These are phyloP conservation scores for Dendrobium nobile DNA, from an alignment of 106 monocot species.

Conservation along the genomic window DNA sequence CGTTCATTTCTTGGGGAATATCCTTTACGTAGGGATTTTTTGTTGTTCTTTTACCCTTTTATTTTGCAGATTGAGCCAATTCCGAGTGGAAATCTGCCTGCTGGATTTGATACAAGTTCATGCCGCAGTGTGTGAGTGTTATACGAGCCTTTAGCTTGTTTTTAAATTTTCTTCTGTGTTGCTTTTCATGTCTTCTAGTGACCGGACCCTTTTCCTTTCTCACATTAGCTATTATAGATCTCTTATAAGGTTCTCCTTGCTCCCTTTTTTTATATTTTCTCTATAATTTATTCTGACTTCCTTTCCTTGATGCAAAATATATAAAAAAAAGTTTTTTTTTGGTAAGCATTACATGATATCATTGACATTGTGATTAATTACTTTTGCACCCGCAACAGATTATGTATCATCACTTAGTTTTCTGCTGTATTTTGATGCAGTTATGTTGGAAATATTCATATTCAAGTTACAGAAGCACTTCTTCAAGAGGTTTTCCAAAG, in stretches of 20 bases:
- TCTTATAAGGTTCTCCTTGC: neutral
- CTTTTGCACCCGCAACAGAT: neutral
- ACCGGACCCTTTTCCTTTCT: neutral
- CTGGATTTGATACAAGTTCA: conserved; percentile 25
- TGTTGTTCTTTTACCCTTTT: conserved; percentile 41
- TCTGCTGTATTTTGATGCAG: conserved; percentile 18
- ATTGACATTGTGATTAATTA: neutral
- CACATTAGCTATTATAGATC: neutral
- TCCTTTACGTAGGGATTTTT: conserved; percentile 2
- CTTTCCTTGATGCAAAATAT: neutral
- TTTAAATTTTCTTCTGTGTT: neutral
- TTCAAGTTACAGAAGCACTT: conserved; percentile 69
- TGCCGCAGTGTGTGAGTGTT: conserved; percentile 25
- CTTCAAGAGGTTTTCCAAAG: conserved; percentile 79
- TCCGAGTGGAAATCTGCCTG: conserved; percentile 27
- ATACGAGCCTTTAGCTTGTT: neutral
- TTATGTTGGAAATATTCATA: conserved; percentile 75
- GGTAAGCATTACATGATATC: neutral
- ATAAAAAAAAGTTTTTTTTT: neutral
- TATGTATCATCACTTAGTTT: neutral
- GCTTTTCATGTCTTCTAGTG: neutral
- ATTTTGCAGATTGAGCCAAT: conserved; percentile 43
- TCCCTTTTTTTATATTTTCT: neutral
- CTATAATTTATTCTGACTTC: neutral
- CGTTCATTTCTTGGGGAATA: neutral